Percentiles rank a stretch among this genome's conserved stretches.
These are phyloP conservation scores for Dactylonectria macrodidyma DNA, from an alignment of 2,329 filamentous ascomycete species.

Conservation along the genomic window DNA sequence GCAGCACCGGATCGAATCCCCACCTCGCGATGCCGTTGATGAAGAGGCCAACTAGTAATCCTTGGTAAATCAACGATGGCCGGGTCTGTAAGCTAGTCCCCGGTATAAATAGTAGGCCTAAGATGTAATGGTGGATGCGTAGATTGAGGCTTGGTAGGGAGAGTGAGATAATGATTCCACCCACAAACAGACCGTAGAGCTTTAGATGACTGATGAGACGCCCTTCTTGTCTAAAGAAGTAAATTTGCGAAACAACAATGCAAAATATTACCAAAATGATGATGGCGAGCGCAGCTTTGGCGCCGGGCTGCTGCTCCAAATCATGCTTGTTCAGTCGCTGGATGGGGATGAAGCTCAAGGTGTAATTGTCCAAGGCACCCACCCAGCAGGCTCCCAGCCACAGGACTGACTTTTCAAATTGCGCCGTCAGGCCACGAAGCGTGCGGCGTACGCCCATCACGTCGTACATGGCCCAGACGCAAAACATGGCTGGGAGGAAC, in stretches of 20 bases:
- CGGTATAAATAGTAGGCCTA: constrained; percentile 87
- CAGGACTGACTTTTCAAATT: constrained; percentile 90
- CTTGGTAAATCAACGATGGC: constrained; percentile 88
- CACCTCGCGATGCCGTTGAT: constrained; percentile 92
- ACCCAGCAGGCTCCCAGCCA: constrained; percentile 95
- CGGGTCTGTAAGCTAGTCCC: constrained; percentile 92
- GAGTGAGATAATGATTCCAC: constrained; percentile 78
- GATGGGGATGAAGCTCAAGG: constrained; percentile 94
- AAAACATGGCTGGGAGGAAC: constrained; percentile 89
- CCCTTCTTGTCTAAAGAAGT: constrained; percentile 88
- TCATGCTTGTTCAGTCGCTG: constrained; percentile 93
- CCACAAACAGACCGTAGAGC: constrained; percentile 80
- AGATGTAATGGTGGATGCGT: constrained; percentile 95
- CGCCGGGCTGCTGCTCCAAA: constrained; percentile 89
- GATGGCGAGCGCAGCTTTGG: constrained; percentile 83
- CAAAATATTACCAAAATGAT: constrained; percentile 80
- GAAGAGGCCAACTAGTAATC: constrained; percentile 90
- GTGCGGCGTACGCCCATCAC: constrained; percentile 84
- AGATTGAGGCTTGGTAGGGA: constrained; percentile 83
- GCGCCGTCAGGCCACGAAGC: constrained; percentile 80
- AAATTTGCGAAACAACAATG: constrained; percentile 83
- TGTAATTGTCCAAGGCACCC: constrained; percentile 94
- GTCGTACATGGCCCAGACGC: constrained; percentile 88
- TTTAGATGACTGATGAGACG: constrained; percentile 83
- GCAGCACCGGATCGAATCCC: constrained; percentile 91